A percentile compares a stretch with the other conserved stretches of the same genome.
Evolutionary conservation across 805 yeast species (phyloP).

Genomic region (Myxozyma geophila): DNA sequence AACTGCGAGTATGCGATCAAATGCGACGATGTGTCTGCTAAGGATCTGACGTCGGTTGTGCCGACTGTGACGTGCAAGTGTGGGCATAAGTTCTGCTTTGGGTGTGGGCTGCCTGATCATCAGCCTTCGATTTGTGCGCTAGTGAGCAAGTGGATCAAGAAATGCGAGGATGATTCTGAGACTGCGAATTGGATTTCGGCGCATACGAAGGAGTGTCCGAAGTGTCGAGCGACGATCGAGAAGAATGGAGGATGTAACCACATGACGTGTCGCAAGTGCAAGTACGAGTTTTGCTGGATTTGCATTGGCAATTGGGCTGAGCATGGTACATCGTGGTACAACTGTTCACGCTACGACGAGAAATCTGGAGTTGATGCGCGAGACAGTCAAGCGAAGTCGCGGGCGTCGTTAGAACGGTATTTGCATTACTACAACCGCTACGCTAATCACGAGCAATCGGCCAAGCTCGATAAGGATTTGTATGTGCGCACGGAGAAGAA

Average conservation of each 20-base stretch:
- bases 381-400: constrained; percentile 51
- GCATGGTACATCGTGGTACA: constrained; percentile 68
- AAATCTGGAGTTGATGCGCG: constrained; percentile 49
- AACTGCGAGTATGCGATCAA: constrained; percentile 70
- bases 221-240: constrained; percentile 78
- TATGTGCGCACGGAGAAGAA: constrained; percentile 65
- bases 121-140: constrained; percentile 80
- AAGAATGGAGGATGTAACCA: constrained; percentile 98
- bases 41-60: constrained; percentile 44
- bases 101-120: constrained; percentile 77
- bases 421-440: constrained; percentile 76
- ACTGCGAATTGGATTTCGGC: constrained; percentile 85
- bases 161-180: constrained; percentile 85
- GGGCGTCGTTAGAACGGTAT: constrained; percentile 63
- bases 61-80: constrained; percentile 73
- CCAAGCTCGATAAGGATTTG: constrained; percentile 69
- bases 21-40: constrained; percentile 38
- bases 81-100: constrained; percentile 76
- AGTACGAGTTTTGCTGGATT: constrained; percentile 89
- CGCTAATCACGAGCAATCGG: constrained; percentile 74
- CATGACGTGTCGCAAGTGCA: constrained; percentile 84
- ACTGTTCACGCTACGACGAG: constrained; percentile 65
- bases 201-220: constrained; percentile 85
- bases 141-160: constrained; percentile 71
- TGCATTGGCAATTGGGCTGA: constrained; percentile 76